phyloP scores from a whole-genome alignment of 306 rosid genomes.

The Dalbergia cochinchinensis region DNA sequence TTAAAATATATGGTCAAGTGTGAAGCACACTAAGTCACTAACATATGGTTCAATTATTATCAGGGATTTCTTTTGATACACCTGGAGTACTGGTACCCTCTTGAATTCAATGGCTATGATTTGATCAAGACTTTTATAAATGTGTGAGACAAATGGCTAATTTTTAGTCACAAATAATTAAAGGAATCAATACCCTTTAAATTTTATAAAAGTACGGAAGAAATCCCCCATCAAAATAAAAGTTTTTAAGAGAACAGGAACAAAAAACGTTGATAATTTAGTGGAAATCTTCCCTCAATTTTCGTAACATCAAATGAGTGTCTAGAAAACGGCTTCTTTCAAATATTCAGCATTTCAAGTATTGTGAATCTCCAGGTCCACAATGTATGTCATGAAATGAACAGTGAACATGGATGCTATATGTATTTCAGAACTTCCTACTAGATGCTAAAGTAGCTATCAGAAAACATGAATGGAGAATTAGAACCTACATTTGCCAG shows the following conservation, averaged over 20 bases:
- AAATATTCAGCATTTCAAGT: constrained; percentile 23
- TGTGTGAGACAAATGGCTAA: too few species aligned
- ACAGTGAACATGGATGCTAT: constrained; percentile 1
- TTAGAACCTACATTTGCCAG: constrained; percentile 85
- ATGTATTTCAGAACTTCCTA: neutral
- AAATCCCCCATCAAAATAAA: neutral
- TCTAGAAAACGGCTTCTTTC: constrained; percentile 37
- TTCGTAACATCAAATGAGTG: constrained; percentile 28
- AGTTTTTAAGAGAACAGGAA: constrained; percentile 4
- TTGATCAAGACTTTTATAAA: too few species aligned
- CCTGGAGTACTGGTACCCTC: too few species aligned
- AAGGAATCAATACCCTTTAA: too few species aligned
- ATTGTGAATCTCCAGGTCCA: constrained; percentile 22
- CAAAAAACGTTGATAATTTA: constrained; percentile 9
- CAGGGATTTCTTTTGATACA: too few species aligned
- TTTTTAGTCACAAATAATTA: too few species aligned
- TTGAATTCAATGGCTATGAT: too few species aligned
- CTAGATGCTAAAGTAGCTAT: constrained; percentile 25
- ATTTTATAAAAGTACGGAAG: too few species aligned
- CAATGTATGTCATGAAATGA: constrained; percentile 35
- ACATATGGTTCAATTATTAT: neutral
- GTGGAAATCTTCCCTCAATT: constrained; percentile 32
- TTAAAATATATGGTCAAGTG: neutral
- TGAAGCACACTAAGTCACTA: neutral
- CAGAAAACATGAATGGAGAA: constrained; percentile 9